Base-by-base conservation (phyloP, 148 eudicot species). In the Rhododendron vialii region DNA sequence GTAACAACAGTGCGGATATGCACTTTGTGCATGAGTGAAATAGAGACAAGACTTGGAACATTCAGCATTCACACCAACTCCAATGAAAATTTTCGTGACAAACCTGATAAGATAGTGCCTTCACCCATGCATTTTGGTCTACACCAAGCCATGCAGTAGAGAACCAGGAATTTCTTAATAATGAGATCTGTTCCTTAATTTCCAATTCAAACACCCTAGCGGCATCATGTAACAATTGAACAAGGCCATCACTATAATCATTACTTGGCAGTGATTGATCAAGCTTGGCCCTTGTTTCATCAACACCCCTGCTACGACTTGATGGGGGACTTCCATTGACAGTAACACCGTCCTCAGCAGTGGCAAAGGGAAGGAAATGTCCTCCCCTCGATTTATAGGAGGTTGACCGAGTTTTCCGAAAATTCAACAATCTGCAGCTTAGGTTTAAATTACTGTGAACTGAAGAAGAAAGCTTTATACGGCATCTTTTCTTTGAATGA, bases 81-180 rank as follows among this genome's bases (percentile, higher is more conserved):
- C 67, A n/a, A 10, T 57, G 81, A 83, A 71, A 83, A 45, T 59
- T 85, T 57, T 63, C 28, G 47, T 10, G 8, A 78, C 88, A 83
- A 82, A 97, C 99, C 99, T 97, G 98, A 89, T 97, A 95, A 86
- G 98, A 94, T 63, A 97, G 91, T 82, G 89, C 94, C 92, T 97
- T 95, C 86, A 90, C 86, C 99, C 98, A 97, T 74, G 95, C 92
- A 92, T 88, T 90, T 86, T 87, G 94, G 91, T 97, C 98, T 87
- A 91, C 90, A 65, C 99, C 98, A 89, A 94, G 91, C 99, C 98
- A 97, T 69, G 95, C 91, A 41, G 93, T 91, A 81, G 99, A 91
- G 93, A 97, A 97, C 99, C 98, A 97, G 53, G 98, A 91, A 53
- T 85, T 85, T 80, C 92, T 94, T 74, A 90, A 89, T 47, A 83